Evolutionary conservation across 257 asterid species (phyloP), one percentile per base, ranked within the genome.

Genomic region (Nyctanthes arbortristis): DNA sequence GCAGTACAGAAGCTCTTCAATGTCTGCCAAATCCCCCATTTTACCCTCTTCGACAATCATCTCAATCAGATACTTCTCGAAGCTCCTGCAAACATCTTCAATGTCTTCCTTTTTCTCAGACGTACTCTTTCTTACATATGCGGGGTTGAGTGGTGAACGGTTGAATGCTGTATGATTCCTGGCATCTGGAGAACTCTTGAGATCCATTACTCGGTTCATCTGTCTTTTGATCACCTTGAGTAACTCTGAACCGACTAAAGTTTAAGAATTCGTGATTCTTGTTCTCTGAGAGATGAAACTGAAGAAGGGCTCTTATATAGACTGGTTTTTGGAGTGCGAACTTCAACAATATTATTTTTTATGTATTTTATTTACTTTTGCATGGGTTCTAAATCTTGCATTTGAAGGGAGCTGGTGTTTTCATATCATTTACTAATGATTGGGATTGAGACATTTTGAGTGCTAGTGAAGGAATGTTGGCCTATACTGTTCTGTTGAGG

Each of bases 31-130:
- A 58, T 89, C 89, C 28, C 76, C 78, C 73, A 70, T 68, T 49
- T 82, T 82, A 56, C 97, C 91, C 4, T 89, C 96, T 29, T 89
- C 97, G 54, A 78, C 78, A 7, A 91, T 78, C 97, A 89, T 87
- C 49, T 89, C 89, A 9, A 75, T 71, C 86, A 91, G 59, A 73
- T 84, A 85, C 63, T 78, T 85, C 82, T 91, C 93, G 27, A 91
- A 89, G 68, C 88, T 87, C 68, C 87, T 84, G 66, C 96, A 87
- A 11, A 89, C 93, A 55, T 81, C 96, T 39, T 91, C 89, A 16
- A 79, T 85, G 0, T 71, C 80, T 14, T 72, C 79, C 45, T 14
- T 56, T 40, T 31, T 43, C 16, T 29, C 58, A 3, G 70, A 80
- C 60, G 63, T 77, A 30, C 73, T 61, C 79, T 75, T 35, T 63